Base-by-base conservation (phyloP, 179 eudicot species). In the Monotropa hypopitys region DNA sequence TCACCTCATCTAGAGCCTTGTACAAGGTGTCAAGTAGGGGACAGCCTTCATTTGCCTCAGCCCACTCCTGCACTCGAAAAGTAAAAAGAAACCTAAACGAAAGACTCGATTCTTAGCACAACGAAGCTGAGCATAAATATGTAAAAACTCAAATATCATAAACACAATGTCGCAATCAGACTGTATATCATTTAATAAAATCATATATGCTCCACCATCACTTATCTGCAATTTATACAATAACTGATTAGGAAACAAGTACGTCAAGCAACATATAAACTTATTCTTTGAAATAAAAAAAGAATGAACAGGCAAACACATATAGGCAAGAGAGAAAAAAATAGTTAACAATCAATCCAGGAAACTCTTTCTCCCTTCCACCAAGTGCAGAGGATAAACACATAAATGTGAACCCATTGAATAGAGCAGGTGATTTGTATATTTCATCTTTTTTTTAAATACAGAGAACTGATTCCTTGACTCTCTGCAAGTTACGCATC, bases 1-100 rank as follows among this genome's bases (percentile, higher is more conserved):
- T 82, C 83, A 92, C 98, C 96, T 94, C 97, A 78, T 94, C 98
- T 71, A 94, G 81, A 59, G 97, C 97, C 87, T 85, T 91, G 89
- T 82, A 85, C 80, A 94, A 81, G 76, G 87, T 90, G 66, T 88
- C 93, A 75, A 92, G 84, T 49, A 94, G 86, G 56, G 97, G 76
- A 77, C 78, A 76, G 50, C 88, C 92, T 49, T 88, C 97, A 80
- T 88, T 89, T 57, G 86, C 82, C 80, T 87, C 93, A 63, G 78
- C 80, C 97, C 97, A 94, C 76, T 86, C 94, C 98, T 94, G 81
- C 51, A 85, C 81, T 21, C 53, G 4, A 43, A 73, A 59, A 70
- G 63, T 30, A 53, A 18, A n/a, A 73, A 26, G 67, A 23, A 59
- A 61, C 33, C 28, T 18, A 16, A 57, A 21, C 28, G 9, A 65